Conservation (phyloP, 257 asterid genomes). For the Forsythia viridissima region DNA sequence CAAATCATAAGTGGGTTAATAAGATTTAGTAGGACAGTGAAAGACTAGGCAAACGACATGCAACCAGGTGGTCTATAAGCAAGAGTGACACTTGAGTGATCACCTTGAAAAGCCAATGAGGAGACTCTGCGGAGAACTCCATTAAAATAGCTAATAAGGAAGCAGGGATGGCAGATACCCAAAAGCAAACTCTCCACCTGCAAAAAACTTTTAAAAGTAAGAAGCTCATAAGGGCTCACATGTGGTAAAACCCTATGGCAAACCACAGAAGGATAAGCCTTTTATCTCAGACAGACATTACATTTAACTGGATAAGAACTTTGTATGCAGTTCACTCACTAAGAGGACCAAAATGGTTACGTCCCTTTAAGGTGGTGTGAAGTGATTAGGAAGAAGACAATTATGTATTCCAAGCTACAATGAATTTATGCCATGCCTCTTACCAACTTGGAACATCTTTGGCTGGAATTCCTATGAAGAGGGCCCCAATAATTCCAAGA, state of each 20-base stretch:
- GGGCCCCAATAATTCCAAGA: constrained; percentile 74
- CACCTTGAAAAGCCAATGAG: constrained; percentile 96
- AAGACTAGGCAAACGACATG: not conserved
- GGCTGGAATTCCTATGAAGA: constrained; percentile 81
- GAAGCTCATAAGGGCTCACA: constrained; percentile 6
- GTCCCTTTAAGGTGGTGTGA: constrained; percentile 1
- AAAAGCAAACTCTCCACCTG: constrained; percentile 99
- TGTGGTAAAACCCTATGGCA: not conserved
- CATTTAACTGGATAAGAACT: constrained; percentile 11
- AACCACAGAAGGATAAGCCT: constrained; percentile 21
- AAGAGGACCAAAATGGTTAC: not conserved
- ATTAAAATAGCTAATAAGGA: constrained; percentile 68
- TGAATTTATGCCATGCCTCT: constrained; percentile 29
- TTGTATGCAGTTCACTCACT: not conserved
- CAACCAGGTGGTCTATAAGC: not conserved
- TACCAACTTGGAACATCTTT: constrained; percentile 73
- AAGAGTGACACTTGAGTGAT: constrained; percentile 20
- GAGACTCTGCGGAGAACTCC: constrained; percentile 88
- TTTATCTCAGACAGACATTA: constrained; percentile 9
- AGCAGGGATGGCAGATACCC: constrained; percentile 89
- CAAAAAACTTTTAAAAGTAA: constrained; percentile 16
- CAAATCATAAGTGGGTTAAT: not conserved
- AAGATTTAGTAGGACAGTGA: not conserved
- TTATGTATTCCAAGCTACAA: not conserved
- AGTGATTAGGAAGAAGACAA: constrained; percentile 6